phyloP scores from a whole-genome alignment of 2,329 filamentous ascomycete genomes.

The Xylariaceae sp. region DNA sequence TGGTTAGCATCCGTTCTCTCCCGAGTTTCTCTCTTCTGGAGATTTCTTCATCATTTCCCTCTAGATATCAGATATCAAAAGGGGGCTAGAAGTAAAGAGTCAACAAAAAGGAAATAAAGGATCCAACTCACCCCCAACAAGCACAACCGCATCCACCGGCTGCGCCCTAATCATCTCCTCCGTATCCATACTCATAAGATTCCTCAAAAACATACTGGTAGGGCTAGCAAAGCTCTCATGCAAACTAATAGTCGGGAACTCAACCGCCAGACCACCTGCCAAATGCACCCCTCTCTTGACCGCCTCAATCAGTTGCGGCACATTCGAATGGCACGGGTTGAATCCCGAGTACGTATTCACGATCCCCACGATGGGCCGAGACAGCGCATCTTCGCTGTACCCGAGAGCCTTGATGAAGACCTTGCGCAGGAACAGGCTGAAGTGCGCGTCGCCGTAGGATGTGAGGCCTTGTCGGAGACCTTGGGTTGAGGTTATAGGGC shows the following conservation, averaged over 20 bases:
- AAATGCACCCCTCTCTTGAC: slow-evolving; percentile 65
- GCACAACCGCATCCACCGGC: slow-evolving; percentile 63
- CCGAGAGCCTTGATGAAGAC: slow-evolving; percentile 75
- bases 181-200: slow-evolving; percentile 76
- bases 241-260: slow-evolving; percentile 71
- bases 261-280: slow-evolving; percentile 62
- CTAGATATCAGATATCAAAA: too few relatives aligned
- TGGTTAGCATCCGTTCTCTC: too few relatives aligned
- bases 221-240: slow-evolving; percentile 66
- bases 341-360: slow-evolving; percentile 70
- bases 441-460: slow-evolving; percentile 70
- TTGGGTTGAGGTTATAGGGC: slow-evolving; percentile 43
- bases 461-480: slow-evolving; percentile 63
- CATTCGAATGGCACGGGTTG: slow-evolving; percentile 71
- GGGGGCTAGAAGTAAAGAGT: not conserved
- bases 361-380: slow-evolving; percentile 68
- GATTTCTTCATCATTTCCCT: too few relatives aligned
- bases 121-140: slow-evolving; percentile 57
- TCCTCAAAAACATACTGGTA: slow-evolving; percentile 71
- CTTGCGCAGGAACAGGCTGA: slow-evolving; percentile 70
- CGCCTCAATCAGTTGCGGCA: slow-evolving; percentile 67
- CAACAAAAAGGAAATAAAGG: not conserved
- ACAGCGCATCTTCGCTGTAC: slow-evolving; percentile 68
- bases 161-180: slow-evolving; percentile 74
- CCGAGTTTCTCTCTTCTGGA: too few relatives aligned